A percentile compares a stretch with the other conserved stretches of the same genome.
Conservation (phyloP, 176 grass and related monocot genomes). For the Oryza officinalis region DNA sequence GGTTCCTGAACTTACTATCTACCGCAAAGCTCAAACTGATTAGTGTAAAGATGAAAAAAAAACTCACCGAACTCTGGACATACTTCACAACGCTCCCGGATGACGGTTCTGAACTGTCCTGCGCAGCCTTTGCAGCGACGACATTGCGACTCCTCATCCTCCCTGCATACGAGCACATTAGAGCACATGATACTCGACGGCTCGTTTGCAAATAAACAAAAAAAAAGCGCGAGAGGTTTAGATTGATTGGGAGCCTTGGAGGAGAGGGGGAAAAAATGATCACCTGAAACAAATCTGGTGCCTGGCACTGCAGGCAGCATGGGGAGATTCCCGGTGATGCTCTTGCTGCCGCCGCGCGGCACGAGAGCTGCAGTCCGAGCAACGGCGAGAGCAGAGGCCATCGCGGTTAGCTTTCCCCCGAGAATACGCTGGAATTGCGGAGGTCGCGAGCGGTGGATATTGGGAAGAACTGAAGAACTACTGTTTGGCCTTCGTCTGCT, state of each 20-base stretch:
- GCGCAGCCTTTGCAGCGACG: conserved; percentile 52
- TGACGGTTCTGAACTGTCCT: conserved; percentile 64
- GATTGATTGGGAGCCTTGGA: neutral
- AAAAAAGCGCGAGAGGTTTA: neutral
- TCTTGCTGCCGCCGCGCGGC: conserved; percentile 22
- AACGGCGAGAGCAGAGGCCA: conserved; percentile 47
- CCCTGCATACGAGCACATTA: conserved; percentile 23
- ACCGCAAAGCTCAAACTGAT: neutral
- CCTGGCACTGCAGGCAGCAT: conserved; percentile 21
- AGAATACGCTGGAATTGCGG: neutral
- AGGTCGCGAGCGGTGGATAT: neutral
- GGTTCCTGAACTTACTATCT: neutral
- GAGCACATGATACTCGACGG: neutral
- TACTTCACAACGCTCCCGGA: conserved; percentile 64
- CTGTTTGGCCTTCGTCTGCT: conserved; percentile 6
- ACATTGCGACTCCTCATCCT: conserved; percentile 43
- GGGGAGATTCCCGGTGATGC: conserved; percentile 1
- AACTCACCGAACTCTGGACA: conserved; percentile 71
- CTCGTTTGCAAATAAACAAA: neutral
- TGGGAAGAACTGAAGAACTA: neutral
- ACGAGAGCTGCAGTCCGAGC: conserved; percentile 39
- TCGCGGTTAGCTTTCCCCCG: conserved; percentile 18
- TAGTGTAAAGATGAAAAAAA: neutral
- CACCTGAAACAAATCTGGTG: conserved; percentile 44
- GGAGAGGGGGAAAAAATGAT: neutral